These are phyloP conservation scores for Berberis thunbergii DNA, from an alignment of 164 flowering plant genomes.

Conservation along the genomic window DNA sequence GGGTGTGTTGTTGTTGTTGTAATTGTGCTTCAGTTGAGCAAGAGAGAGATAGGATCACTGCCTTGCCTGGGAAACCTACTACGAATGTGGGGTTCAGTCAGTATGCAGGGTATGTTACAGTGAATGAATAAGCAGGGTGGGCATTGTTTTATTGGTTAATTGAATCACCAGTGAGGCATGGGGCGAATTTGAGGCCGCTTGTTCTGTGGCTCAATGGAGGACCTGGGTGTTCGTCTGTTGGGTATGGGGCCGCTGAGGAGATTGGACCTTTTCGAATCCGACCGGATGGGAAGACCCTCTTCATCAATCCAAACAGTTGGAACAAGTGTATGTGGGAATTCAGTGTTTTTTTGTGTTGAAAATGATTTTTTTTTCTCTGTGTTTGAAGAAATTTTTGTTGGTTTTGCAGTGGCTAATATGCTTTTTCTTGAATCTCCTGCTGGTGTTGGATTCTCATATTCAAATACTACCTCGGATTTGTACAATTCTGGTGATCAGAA, in stretches of 20 bases:
- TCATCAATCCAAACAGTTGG: constrained; percentile 75
- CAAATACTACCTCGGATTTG: too few relatives aligned
- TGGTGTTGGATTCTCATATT: too few relatives aligned
- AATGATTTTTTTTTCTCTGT: background rate
- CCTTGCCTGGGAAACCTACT: constrained; percentile 74
- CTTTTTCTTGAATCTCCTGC: constrained; percentile 41
- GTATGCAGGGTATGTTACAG: constrained; percentile 89
- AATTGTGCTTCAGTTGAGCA: constrained; percentile 26
- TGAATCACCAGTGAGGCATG: constrained; percentile 52
- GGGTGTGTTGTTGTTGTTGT: constrained; percentile 6
- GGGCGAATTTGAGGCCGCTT: constrained; percentile 49
- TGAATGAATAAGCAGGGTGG: constrained; percentile 59
- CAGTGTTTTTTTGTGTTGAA: background rate
- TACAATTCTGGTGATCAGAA: too few relatives aligned
- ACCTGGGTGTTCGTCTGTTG: constrained; percentile 95
- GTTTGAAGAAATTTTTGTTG: background rate
- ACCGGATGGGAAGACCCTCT: constrained; percentile 72
- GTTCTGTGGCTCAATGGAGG: constrained; percentile 97
- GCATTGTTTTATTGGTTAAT: constrained; percentile 90
- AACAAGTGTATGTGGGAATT: constrained; percentile 51
- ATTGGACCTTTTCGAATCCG: constrained; percentile 77
- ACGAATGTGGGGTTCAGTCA: constrained; percentile 55
- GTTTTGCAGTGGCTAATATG: constrained; percentile 74
- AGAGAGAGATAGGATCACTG: constrained; percentile 49
- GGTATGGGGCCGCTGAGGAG: constrained; percentile 90